These are phyloP conservation scores for Rosa persica DNA, from an alignment of 306 rosid genomes.

Conservation along the genomic window DNA sequence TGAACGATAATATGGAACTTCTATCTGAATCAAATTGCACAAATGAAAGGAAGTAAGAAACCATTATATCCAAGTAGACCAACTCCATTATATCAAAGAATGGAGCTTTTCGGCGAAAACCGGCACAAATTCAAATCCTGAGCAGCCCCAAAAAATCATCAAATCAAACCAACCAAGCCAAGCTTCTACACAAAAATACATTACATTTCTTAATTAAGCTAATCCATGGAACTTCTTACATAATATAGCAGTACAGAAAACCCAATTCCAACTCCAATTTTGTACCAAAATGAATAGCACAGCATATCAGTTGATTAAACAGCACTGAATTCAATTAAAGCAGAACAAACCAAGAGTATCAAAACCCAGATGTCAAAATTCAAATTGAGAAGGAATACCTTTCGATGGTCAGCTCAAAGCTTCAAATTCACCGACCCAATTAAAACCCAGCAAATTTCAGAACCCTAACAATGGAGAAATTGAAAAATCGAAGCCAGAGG, in stretches of 20 bases:
- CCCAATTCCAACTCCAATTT: neutral
- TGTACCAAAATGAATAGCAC: neutral
- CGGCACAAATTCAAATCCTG: neutral
- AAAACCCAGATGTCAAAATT: neutral
- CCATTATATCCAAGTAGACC: neutral
- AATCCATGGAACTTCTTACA: neutral
- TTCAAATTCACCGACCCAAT: neutral
- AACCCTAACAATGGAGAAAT: constrained; percentile 12
- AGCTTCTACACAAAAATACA: neutral
- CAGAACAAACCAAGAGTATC: neutral
- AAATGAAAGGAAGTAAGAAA: neutral
- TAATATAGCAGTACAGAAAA: neutral
- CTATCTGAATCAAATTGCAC: neutral
- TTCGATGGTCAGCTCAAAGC: neutral
- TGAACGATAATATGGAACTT: neutral
- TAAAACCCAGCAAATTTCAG: neutral
- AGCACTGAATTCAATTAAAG: neutral
- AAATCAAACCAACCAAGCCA: neutral
- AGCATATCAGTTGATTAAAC: neutral
- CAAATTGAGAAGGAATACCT: neutral
- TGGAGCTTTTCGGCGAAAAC: neutral
- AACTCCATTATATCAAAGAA: neutral
- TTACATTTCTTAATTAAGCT: neutral
- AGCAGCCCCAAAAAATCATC: neutral
- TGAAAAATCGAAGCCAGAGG: neutral